Conservation (phyloP, 2,329 filamentous ascomycete genomes). For the Alternaria consortialis region DNA sequence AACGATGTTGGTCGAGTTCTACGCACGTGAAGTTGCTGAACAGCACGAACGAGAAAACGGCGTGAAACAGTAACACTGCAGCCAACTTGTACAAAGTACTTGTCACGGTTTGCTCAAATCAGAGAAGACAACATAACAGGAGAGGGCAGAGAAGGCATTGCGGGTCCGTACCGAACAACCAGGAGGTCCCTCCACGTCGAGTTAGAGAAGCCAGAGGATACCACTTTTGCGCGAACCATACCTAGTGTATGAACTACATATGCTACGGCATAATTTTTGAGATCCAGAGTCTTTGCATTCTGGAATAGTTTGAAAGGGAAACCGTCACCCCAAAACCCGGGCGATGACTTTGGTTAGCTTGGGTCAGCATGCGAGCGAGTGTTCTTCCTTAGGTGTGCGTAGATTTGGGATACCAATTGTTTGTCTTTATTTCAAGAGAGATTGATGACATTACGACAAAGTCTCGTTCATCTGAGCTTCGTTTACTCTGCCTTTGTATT, state of each 20-base stretch:
- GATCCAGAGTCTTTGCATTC: conserved; percentile 12
- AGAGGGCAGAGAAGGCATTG: background rate
- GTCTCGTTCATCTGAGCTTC: conserved; percentile 9
- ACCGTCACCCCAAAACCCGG: background rate
- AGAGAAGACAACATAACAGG: background rate
- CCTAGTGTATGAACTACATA: conserved; percentile 3
- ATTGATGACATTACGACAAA: conserved; percentile 16
- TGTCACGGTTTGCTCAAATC: background rate
- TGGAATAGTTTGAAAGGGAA: conserved; percentile 9
- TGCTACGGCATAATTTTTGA: conserved; percentile 9
- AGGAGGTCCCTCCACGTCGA: background rate
- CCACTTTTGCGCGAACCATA: conserved; percentile 9
- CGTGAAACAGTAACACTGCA: conserved; percentile 22
- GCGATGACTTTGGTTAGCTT: conserved; percentile 16
- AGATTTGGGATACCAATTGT: conserved; percentile 32
- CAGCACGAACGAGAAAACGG: conserved; percentile 57
- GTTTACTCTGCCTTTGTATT: conserved; percentile 10
- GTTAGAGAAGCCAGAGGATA: conserved; percentile 7
- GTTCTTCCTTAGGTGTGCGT: conserved; percentile 21
- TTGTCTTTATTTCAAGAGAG: conserved; percentile 14
- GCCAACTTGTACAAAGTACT: background rate
- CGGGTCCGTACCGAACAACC: conserved; percentile 1
- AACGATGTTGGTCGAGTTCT: conserved; percentile 98
- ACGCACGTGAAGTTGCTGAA: conserved; percentile 85
- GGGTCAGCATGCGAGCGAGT: conserved; percentile 11